Evolutionary conservation across 225 moss, liverwort and hornwort species (phyloP), one percentile per base, ranked within the genome.

Genomic region (Lunularia cruciata): DNA sequence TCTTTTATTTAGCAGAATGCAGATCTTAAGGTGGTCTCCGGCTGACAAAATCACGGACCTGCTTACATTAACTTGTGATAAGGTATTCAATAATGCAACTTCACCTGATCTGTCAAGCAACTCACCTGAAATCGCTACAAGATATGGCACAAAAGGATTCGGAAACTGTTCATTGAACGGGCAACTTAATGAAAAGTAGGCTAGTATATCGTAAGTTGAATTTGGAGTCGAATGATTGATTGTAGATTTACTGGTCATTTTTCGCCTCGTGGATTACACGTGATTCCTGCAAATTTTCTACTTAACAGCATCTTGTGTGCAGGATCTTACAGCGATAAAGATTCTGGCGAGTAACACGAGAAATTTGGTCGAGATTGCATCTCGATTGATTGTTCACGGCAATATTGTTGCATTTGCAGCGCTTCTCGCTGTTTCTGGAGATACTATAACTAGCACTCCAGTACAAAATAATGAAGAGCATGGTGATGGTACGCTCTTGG

Each of bases 1-100:
- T 30, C 47, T 68, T 36, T 68, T 70, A 63, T 31, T 51, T 42
- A 74, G 47, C 78, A 79, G 74, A 79, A 57, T 79, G 78, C 78
- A 79, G 74, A 79, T 45, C n/a, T 25, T 74, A 73, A 79, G 70
- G 74, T 79, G 78, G 78, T 79, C 74, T 74, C 51, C 78, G 45
- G 78, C 64, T 65, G 74, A 79, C 42, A 74, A 74, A 74, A 52
- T 70, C 63, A 63, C 73, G 46, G 70, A 74, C 49, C 78, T 79
- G 57, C 74, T 74, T 59, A 65, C 64, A 36, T 59, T 70, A 58
- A 58, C 43, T 28, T 27, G 74, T 57, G 65, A 58, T 49, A 74
- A 79, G 78, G 78, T 79, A 74, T 53, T 36, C 38, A 27, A 43
- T 55, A 45, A 39, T 13, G 40, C 40, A 40, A 40, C 13, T 40